Conservation (phyloP, 805 yeast genomes). For the Tetrapisispora fleetii region DNA sequence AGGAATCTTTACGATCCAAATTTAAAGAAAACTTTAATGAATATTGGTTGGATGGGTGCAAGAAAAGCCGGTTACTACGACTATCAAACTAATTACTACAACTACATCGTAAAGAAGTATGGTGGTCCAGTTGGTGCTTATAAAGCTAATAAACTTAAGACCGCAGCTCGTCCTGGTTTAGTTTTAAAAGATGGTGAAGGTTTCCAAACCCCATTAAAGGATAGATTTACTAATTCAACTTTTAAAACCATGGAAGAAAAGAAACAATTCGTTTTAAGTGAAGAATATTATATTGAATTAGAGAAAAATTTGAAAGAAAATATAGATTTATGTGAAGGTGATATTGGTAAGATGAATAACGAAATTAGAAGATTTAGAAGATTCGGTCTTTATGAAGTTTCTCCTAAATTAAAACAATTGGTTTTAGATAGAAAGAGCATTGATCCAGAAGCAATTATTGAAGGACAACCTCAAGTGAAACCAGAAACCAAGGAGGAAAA, state of each 20-base stretch:
- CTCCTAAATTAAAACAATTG: slow-evolving; percentile 26
- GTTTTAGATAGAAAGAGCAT: slow-evolving; percentile 22
- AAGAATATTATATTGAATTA: slow-evolving; percentile 44
- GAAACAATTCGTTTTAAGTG: slow-evolving; percentile 44
- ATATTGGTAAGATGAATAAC: slow-evolving; percentile 30
- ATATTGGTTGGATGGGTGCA: slow-evolving; percentile 93
- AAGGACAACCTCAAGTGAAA: neutral
- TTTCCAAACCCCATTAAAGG: slow-evolving; percentile 46
- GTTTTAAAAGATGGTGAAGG: slow-evolving; percentile 75
- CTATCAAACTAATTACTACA: slow-evolving; percentile 61
- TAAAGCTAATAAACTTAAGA: slow-evolving; percentile 56
- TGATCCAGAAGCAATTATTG: slow-evolving; percentile 4
- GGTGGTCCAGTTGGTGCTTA: slow-evolving; percentile 76
- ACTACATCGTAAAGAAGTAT: slow-evolving; percentile 47
- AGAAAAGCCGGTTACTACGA: slow-evolving; percentile 61
- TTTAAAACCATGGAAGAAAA: slow-evolving; percentile 33
- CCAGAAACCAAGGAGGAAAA: slow-evolving; percentile 11
- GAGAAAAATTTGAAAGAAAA: slow-evolving; percentile 37
- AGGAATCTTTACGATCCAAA: slow-evolving; percentile 27
- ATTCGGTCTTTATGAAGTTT: slow-evolving; percentile 49
- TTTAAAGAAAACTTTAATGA: slow-evolving; percentile 37
- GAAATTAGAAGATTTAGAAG: slow-evolving; percentile 55
- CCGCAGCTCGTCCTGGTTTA: slow-evolving; percentile 49
- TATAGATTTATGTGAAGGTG: slow-evolving; percentile 27
- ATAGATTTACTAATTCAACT: slow-evolving; percentile 29